Base-by-base conservation (phyloP, 192 early-diverging fungal genomes). In the Cladochytrium replicatum region DNA sequence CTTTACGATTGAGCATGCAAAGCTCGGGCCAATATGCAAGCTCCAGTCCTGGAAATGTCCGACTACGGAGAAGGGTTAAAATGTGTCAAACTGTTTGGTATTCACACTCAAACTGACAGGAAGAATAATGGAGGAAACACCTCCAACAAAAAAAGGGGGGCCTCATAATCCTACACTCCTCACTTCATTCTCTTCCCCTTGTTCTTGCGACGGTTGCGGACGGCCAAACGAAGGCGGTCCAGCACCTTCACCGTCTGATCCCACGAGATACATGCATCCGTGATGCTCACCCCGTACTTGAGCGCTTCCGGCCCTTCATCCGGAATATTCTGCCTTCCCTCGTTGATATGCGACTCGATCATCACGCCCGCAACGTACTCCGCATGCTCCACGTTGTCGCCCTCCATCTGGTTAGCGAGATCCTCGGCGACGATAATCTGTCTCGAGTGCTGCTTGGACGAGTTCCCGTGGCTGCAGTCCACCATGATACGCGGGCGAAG, bases 381-480 rank as follows among this genome's bases (percentile, higher is more conserved):
- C 11, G 58, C 56, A 11, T 29, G 37, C 29, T n/a, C 22, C n/a
- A 32, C 41, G 81, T n/a, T n/a, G n/a, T 80, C 86, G 4, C 66
- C 72, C 4, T 81, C 72, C 30, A 95, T 66, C 66, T 95, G 91
- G 25, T 65, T 41, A 17, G 84, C 62, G 23, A 90, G 71, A 61
- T 66, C 72, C 29, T 74, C 61, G 11, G 83, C 87, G 15, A 96
- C 94, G 43, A 86, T 66, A 31, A 79, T 69, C 72, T 98, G 94
- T 61, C 89, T 89, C 55, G 69, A 72, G 66, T 92, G 86, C 47
- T 93, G 68, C 78, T 97, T 97, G 52, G 58, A 56, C 26, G 78
- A 83, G 74, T 97, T 97, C 27, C 93, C 93, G 48, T 97, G 93
- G 13, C 84, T 87, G 70, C 86, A 93, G 60, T 97, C 93, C 30